Percentiles rank a stretch among this genome's conserved stretches.
These are phyloP conservation scores for Anisodus acutangulus DNA, from an alignment of 257 asterid species.

Conservation along the genomic window DNA sequence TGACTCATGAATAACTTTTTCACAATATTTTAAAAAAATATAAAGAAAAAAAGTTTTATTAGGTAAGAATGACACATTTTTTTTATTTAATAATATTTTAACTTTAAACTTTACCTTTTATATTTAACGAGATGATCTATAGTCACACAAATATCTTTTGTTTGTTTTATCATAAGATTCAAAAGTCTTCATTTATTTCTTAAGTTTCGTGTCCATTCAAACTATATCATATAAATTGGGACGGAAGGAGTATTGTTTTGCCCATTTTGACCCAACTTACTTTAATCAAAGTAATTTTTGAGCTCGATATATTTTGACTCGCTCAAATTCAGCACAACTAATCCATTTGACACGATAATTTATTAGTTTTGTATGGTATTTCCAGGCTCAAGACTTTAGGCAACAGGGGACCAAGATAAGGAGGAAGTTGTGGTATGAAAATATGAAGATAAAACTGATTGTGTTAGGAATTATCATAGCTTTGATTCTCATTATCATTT, in stretches of 20 bases:
- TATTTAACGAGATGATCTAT: too few relatives aligned
- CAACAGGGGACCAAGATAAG: conserved; percentile 54
- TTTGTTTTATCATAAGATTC: too few relatives aligned
- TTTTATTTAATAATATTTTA: too few relatives aligned
- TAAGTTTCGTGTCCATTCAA: too few relatives aligned
- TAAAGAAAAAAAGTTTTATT: too few relatives aligned
- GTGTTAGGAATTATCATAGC: conserved; percentile 45
- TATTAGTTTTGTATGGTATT: background rate
- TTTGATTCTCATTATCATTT: conserved; percentile 43
- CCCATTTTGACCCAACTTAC: background rate
- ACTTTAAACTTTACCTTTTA: too few relatives aligned
- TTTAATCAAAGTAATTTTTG: background rate
- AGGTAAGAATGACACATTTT: too few relatives aligned
- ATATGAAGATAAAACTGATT: conserved; percentile 57
- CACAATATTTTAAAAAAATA: background rate
- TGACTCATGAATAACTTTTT: background rate
- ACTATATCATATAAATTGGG: too few relatives aligned
- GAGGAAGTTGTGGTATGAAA: conserved; percentile 58
- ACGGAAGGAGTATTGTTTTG: background rate
- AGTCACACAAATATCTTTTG: too few relatives aligned
- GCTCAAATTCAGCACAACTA: background rate
- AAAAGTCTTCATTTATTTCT: too few relatives aligned
- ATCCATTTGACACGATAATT: background rate
- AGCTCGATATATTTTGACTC: background rate
- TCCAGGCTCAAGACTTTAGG: conserved; percentile 61